Evolutionary conservation across 352 stramenopile species (phyloP), one percentile per base, ranked within the genome.

Genomic region (Thraustotheca clavata): DNA sequence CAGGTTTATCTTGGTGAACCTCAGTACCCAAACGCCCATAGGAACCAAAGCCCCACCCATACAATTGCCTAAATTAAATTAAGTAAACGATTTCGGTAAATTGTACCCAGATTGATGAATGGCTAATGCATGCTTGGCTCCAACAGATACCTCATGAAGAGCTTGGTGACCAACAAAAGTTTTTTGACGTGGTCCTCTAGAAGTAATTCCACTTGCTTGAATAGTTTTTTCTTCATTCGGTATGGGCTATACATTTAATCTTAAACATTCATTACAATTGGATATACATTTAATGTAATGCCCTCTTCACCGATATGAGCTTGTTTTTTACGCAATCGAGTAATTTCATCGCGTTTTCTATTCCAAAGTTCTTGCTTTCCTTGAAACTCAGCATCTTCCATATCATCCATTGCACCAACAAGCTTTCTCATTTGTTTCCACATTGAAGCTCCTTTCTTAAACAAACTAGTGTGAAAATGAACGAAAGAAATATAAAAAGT

Each of bases 11-110:
- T 27, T 67, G 61, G 59, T 90, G 83, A 22, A 26, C 36, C 22
- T 36, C 46, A 38, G n/a, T 41, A 22, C 80, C 83, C 3, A 90
- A 75, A 0, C 79, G 73, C 3, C 80, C 80, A 31, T 86, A 92
- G 0, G 79, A 80, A 0, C 83, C 83, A 20, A 88, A 80, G 14
- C 83, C 83, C 83, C 83, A 92, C 0, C 77, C 75, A 29, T 80
- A 77, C 20, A 92, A 49, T 61, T 83, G 81, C 0, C 57, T 65
- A 40, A 18, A 49, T 4, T 8, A 54, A 31, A 24, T 29, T 54
- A 16, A 39, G 4, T 5, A 8, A 11, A 54, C n/a, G 18, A 3
- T 26, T 59, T 3, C 33, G 36, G 22, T 46, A 31, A 8, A 49
- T 52, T 6, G 2, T 62, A 65, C 57, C 83, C 83, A 0, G 79